A percentile compares a stretch with the other conserved stretches of the same genome.
Conservation (phyloP, 495 filamentous ascomycete species). For the Penicillium herquei region DNA sequence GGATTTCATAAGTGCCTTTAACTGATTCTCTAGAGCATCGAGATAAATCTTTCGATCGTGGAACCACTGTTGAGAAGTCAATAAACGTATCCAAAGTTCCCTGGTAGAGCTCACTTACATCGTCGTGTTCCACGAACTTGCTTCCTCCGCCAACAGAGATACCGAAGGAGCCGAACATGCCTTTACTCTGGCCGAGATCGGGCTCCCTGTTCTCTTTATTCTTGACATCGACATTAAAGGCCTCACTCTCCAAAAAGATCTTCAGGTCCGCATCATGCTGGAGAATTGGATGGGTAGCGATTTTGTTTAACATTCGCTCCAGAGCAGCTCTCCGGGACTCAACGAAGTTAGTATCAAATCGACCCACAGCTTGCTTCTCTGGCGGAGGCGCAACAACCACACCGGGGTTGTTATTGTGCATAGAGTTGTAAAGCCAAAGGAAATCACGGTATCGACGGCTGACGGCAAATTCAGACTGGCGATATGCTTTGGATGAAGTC, state of each 20-base stretch:
- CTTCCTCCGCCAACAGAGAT: slow-evolving; percentile 67
- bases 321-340: slow-evolving; percentile 85
- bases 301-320: slow-evolving; percentile 97
- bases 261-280: slow-evolving; percentile 94
- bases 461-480: slow-evolving; percentile 84
- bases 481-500: slow-evolving; percentile 96
- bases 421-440: slow-evolving; percentile 90
- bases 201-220: slow-evolving; percentile 94
- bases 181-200: slow-evolving; percentile 83
- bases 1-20: slow-evolving; percentile 89
- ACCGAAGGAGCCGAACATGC: slow-evolving; percentile 82
- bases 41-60: slow-evolving; percentile 93
- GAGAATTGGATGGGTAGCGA: slow-evolving; percentile 81
- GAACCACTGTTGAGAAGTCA: slow-evolving; percentile 69
- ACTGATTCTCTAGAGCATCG: slow-evolving; percentile 90
- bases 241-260: slow-evolving; percentile 92
- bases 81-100: background rate
- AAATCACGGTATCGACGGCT: slow-evolving; percentile 94
- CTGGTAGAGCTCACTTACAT: slow-evolving; percentile 57
- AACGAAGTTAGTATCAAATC: slow-evolving; percentile 96
- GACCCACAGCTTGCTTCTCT: slow-evolving; percentile 95
- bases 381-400: slow-evolving; percentile 94
- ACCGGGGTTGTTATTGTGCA: slow-evolving; percentile 92
- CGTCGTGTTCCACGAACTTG: slow-evolving; percentile 98
- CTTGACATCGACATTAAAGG: slow-evolving; percentile 94